Evolutionary conservation across 257 asterid genomes (phyloP).

Genomic region (Striga asiatica): DNA sequence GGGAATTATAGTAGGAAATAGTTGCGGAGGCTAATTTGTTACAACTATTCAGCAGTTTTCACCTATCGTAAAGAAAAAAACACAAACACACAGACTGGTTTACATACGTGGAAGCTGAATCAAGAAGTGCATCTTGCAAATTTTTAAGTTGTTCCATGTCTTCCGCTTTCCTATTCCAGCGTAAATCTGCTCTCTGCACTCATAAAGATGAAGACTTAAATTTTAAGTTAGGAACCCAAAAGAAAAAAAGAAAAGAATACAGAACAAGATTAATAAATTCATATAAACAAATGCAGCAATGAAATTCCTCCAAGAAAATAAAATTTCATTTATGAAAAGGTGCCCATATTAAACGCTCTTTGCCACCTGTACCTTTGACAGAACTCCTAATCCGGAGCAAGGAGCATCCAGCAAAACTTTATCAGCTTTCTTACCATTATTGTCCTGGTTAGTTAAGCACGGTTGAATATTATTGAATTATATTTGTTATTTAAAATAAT

Average conservation of each 20-base stretch:
- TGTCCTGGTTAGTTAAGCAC: conserved; percentile 29
- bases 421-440: conserved; percentile 37
- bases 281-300: too few relatives aligned
- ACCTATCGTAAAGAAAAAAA: too few relatives aligned
- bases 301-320: too few relatives aligned
- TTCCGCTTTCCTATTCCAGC: conserved; percentile 82
- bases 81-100: conserved; percentile 2
- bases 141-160: conserved; percentile 74
- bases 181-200: conserved; percentile 84
- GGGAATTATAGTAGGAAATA: too few relatives aligned
- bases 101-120: conserved; percentile 76
- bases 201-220: conserved; percentile 11
- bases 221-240: too few relatives aligned
- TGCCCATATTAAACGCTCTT: too few relatives aligned
- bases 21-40: too few relatives aligned
- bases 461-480: background rate
- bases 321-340: too few relatives aligned
- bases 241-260: too few relatives aligned
- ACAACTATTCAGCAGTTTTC: too few relatives aligned
- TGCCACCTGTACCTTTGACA: conserved; percentile 82
- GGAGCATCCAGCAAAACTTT: conserved; percentile 96
- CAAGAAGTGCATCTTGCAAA: conserved; percentile 78
- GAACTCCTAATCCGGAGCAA: conserved; percentile 93
- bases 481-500: background rate
- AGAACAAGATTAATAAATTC: too few relatives aligned